Evolutionary conservation across 2,329 filamentous ascomycete species (phyloP).

Genomic region (Knoxdaviesia proteae): DNA sequence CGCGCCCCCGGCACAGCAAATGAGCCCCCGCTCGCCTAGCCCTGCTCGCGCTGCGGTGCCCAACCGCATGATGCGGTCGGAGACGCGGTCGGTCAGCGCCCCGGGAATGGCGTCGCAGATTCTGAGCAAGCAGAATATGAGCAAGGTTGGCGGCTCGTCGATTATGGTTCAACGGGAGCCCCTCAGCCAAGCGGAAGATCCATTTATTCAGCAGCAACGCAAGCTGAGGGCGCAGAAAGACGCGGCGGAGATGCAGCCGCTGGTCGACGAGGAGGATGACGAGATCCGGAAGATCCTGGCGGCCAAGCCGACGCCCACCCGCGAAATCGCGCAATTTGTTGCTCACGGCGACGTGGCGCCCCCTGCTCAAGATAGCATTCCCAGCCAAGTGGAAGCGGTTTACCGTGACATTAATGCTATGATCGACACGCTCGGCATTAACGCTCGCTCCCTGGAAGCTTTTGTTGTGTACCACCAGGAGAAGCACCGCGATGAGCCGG

Average conservation of each 20-base stretch:
- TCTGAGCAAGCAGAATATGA: slow-evolving; percentile 12
- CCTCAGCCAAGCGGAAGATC: slow-evolving; percentile 20
- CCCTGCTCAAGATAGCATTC: slow-evolving; percentile 33
- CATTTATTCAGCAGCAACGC: slow-evolving; percentile 27
- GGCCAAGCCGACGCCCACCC: slow-evolving; percentile 38
- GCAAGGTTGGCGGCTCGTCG: slow-evolving; percentile 2
- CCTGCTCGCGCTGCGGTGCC: slow-evolving; percentile 41
- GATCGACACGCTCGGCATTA: slow-evolving; percentile 81
- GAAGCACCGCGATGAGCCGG: slow-evolving; percentile 26
- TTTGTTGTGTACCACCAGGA: slow-evolving; percentile 49
- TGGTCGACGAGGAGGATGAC: slow-evolving; percentile 50
- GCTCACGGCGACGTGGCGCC: slow-evolving; percentile 34
- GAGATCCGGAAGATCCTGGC: slow-evolving; percentile 41
- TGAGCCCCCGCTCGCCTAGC: slow-evolving; percentile 53
- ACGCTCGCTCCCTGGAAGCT: slow-evolving; percentile 43
- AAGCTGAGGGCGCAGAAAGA: slow-evolving; percentile 32
- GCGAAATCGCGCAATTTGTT: slow-evolving; percentile 46
- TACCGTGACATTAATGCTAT: slow-evolving; percentile 80
- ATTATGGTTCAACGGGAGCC: slow-evolving; percentile 3
- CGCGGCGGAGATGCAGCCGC: slow-evolving; percentile 32
- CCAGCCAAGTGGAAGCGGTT: slow-evolving; percentile 41
- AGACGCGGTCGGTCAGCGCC: slow-evolving; percentile 37
- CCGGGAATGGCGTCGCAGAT: slow-evolving; percentile 37
- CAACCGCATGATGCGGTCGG: slow-evolving; percentile 23
- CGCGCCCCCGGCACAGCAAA: slow-evolving; percentile 23